Evolutionary conservation across 1,284 basidiomycete genomes (phyloP).

Genomic region (Microbotryum lychnidis-dioicae): DNA sequence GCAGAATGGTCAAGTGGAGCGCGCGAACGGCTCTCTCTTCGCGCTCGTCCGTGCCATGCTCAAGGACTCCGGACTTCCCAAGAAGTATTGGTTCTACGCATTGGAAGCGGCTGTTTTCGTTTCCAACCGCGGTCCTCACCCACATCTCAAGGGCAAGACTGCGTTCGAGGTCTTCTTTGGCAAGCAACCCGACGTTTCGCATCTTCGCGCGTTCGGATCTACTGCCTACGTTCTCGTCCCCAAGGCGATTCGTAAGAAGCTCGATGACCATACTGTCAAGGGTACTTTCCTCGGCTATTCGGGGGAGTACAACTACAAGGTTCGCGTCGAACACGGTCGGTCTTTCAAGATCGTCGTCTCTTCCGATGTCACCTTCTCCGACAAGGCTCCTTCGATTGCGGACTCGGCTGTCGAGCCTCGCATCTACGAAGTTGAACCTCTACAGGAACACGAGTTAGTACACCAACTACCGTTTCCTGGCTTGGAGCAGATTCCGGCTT

Average conservation of each 20-base stretch:
- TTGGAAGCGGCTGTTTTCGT: not conserved
- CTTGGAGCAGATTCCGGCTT: too few species aligned
- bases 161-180: not conserved
- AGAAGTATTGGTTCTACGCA: not conserved
- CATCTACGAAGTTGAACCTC: too few species aligned
- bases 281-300: not conserved
- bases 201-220: constrained; percentile 1
- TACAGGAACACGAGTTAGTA: too few species aligned
- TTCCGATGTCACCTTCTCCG: too few species aligned
- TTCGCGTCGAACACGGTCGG: too few species aligned
- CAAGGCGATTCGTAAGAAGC: not conserved
- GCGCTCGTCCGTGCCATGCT: not conserved
- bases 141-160: not conserved
- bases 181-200: not conserved
- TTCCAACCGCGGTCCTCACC: not conserved
- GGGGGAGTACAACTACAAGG: too few species aligned
- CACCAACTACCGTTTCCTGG: too few species aligned
- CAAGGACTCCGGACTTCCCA: not conserved
- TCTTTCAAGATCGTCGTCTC: too few species aligned
- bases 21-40: not conserved
- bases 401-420: too few species aligned
- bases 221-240: not conserved
- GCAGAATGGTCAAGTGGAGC: constrained; percentile 8
- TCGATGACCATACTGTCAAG: not conserved
- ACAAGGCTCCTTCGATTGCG: too few species aligned